Evolutionary conservation across 2,329 filamentous ascomycete species (phyloP), one percentile per base, ranked within the genome.

Genomic region (Phyllosticta paracitricarpa): DNA sequence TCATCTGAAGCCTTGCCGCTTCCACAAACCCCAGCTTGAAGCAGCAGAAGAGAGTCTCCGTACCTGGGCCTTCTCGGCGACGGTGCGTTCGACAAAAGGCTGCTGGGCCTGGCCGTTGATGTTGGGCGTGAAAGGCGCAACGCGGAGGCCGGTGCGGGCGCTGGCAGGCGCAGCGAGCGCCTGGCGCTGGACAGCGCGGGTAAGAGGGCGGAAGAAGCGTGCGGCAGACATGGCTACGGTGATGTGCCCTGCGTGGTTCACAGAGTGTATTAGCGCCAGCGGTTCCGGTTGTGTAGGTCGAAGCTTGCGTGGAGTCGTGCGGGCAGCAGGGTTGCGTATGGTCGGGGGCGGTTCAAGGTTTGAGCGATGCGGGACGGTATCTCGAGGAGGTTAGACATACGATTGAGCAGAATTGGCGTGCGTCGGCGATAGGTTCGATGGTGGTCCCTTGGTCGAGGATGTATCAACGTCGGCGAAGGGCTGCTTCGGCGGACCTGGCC

Each of bases 191-290:
- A 73, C 66, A 48, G 65, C 65, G 71, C 73, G 72, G 59, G 72
- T 69, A 66, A 75, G 68, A 63, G 74, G 74, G 66, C 74, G 74
- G 69, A 75, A 66, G 68, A 76, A 68, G 63, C 73, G 73, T 60
- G 69, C 58, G 68, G 73, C 69, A 71, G 74, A 75, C 73, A 75
- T 75, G 66, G 54, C 72, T 70, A n/a, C 14, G 40, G 40, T 48
- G 72, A 56, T 22, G 19, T 22, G 69, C 69, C 69, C 66, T 72
- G 67, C 66, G 58, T 59, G 22, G 51, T 51, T 57, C 40, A 25
- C 28, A 24, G 48, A 3, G 19, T 54, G 57, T 22, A 40, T 59
- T 17, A 63, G 62, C 65, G 64, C 58, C 64, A 64, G 70, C 72
- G 28, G 24, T 22, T 14, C 30, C 19, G 53, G 24, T 22, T 28